Conservation (phyloP, 352 stramenopile genomes). For the Phytophthora melonis region DNA sequence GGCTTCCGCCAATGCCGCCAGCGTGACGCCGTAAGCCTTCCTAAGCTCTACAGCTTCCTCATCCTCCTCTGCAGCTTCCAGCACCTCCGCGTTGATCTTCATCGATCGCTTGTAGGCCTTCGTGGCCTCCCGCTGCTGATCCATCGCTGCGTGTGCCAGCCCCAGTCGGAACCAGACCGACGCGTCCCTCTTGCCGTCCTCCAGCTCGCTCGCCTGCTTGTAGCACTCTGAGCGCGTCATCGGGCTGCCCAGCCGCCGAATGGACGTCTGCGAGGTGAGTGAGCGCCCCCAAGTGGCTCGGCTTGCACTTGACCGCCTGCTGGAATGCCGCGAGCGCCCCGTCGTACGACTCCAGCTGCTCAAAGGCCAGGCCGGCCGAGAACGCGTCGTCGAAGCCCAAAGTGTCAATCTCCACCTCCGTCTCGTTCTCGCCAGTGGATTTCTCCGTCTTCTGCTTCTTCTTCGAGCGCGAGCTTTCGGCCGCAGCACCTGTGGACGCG, state of each 20-base stretch:
- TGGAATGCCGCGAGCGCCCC: conserved; percentile 56
- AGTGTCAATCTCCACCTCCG: conserved; percentile 52
- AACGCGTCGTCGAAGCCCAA: conserved; percentile 70
- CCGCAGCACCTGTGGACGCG: background rate
- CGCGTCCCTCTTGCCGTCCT: conserved; percentile 46
- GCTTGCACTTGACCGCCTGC: conserved; percentile 46
- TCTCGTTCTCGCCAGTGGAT: conserved; percentile 40
- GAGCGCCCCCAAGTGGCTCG: conserved; percentile 58
- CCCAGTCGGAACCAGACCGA: conserved; percentile 68
- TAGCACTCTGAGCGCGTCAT: conserved; percentile 54
- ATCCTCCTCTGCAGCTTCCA: conserved; percentile 28
- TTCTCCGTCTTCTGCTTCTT: conserved; percentile 47
- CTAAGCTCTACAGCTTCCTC: conserved; percentile 30
- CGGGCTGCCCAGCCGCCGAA: conserved; percentile 39
- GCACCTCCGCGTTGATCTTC: conserved; percentile 28
- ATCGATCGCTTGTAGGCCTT: conserved; percentile 50
- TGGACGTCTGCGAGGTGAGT: conserved; percentile 61
- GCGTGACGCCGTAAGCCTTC: conserved; percentile 61
- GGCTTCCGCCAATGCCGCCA: conserved; percentile 63
- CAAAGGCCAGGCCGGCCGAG: conserved; percentile 67
- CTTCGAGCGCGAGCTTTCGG: conserved; percentile 21
- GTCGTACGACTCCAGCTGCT: conserved; percentile 66
- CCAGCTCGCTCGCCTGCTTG: conserved; percentile 39
- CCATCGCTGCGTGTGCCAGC: conserved; percentile 43
- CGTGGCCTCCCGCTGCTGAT: conserved; percentile 48